Conservation (phyloP, 2,329 filamentous ascomycete species). For the Peltaster fructicola region DNA sequence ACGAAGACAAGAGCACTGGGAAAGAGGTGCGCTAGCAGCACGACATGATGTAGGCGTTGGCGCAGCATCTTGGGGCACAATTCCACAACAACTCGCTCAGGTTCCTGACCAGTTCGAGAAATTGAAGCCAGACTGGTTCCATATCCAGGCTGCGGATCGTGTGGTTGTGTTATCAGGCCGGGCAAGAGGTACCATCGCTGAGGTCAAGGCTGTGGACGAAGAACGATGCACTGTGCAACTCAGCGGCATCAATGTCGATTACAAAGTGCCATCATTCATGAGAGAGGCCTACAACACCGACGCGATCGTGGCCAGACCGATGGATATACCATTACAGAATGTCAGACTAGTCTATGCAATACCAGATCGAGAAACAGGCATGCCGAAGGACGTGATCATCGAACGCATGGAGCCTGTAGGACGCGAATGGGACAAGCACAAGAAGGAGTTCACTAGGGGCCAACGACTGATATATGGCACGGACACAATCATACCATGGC, state of each 20-base stretch:
- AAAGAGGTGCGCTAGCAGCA: slow-evolving; percentile 60
- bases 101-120: slow-evolving; percentile 13
- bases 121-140: slow-evolving; percentile 11
- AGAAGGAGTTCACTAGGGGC: slow-evolving; percentile 25
- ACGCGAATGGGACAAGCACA: slow-evolving; percentile 23
- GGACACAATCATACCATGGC: slow-evolving; percentile 63
- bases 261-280: slow-evolving; percentile 25
- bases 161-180: slow-evolving; percentile 65
- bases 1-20: slow-evolving; percentile 57
- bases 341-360: slow-evolving; percentile 71
- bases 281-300: slow-evolving; percentile 21
- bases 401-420: slow-evolving; percentile 40
- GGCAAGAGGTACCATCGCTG: slow-evolving; percentile 69
- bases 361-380: slow-evolving; percentile 45
- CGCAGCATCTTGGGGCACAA: slow-evolving; percentile 41
- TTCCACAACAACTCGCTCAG: slow-evolving; percentile 8
- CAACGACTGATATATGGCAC: slow-evolving; percentile 46
- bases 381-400: slow-evolving; percentile 57
- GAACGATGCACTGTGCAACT: slow-evolving; percentile 20
- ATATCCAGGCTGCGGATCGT: slow-evolving; percentile 45
- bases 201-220: slow-evolving; percentile 38
- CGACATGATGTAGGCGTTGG: slow-evolving; percentile 49
- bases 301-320: slow-evolving; percentile 26
- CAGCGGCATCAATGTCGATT: slow-evolving; percentile 25
- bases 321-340: slow-evolving; percentile 39